A percentile compares a stretch with the other conserved stretches of the same genome.
phyloP scores from a whole-genome alignment of 2,329 filamentous ascomycete species.

The Fusarium vanettenii region DNA sequence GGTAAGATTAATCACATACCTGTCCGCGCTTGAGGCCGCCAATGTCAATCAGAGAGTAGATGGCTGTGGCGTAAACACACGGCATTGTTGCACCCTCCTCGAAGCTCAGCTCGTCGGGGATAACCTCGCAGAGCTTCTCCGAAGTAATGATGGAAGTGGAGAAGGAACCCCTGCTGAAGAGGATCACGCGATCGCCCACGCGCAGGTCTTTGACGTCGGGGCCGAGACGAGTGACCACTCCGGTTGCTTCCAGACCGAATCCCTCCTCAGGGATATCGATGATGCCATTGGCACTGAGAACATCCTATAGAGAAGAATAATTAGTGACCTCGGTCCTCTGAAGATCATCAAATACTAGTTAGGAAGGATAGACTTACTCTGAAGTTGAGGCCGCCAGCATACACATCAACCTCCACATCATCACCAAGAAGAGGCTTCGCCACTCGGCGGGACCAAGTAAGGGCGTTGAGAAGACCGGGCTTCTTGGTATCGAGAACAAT shows the following conservation, averaged over 20 bases:
- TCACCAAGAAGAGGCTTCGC: slow-evolving; percentile 14
- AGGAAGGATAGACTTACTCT: too few relatives aligned
- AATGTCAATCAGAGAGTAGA: slow-evolving; percentile 45
- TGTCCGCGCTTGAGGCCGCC: slow-evolving; percentile 10
- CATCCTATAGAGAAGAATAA: slow-evolving; percentile 44
- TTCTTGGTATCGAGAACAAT: slow-evolving; percentile 15
- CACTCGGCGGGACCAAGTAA: slow-evolving; percentile 30
- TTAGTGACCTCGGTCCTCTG: too few relatives aligned
- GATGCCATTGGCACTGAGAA: slow-evolving; percentile 51
- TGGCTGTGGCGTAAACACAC: slow-evolving; percentile 49
- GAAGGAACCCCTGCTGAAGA: slow-evolving; percentile 46
- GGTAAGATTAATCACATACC: neutral
- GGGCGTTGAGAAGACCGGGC: slow-evolving; percentile 34
- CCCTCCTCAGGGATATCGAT: slow-evolving; percentile 33
- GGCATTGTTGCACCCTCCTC: slow-evolving; percentile 52
- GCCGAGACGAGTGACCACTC: slow-evolving; percentile 46
- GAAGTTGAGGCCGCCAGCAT: slow-evolving; percentile 33
- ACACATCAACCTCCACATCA: slow-evolving; percentile 50
- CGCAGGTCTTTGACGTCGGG: slow-evolving; percentile 42
- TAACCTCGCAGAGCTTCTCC: slow-evolving; percentile 40
- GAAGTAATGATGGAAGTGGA: slow-evolving; percentile 19
- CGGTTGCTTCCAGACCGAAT: slow-evolving; percentile 47
- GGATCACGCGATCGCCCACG: slow-evolving; percentile 49
- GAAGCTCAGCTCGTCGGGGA: slow-evolving; percentile 51
- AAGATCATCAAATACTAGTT: too few relatives aligned